Percentiles rank a stretch among this genome's conserved stretches.
Evolutionary conservation across 257 asterid species (phyloP).

Genomic region (Jacaranda mimosifolia): DNA sequence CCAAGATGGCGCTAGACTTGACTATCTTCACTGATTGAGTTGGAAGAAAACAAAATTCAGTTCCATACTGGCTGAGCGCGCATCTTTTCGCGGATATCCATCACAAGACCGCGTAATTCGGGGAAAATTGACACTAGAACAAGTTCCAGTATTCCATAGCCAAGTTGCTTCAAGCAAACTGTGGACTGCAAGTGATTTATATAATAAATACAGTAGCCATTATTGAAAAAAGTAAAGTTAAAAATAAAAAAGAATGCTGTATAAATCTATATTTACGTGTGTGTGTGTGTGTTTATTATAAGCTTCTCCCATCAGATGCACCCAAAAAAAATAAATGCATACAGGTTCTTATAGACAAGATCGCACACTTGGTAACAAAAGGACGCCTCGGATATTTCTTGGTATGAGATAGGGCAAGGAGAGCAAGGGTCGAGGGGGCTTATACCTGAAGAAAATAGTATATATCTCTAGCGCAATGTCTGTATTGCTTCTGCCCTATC

Average conservation of each 20-base stretch:
- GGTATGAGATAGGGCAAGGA: not conserved
- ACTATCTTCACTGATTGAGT: constrained; percentile 22
- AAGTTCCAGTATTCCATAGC: constrained; percentile 89
- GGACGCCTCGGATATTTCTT: not conserved
- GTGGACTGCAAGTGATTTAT: constrained; percentile 70
- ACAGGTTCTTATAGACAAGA: not conserved
- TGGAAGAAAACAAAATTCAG: constrained; percentile 16
- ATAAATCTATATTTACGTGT: not conserved
- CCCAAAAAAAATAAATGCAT: not conserved
- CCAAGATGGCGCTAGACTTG: constrained; percentile 18
- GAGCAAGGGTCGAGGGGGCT: not conserved
- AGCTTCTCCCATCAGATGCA: not conserved
- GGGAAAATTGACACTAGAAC: constrained; percentile 82
- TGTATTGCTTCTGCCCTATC: constrained; percentile 94
- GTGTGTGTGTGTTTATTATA: not conserved
- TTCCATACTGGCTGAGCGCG: constrained; percentile 50
- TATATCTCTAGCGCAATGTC: constrained; percentile 85
- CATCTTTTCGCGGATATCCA: constrained; percentile 74
- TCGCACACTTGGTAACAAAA: not conserved
- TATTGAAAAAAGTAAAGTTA: not conserved
- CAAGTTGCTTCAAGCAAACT: constrained; percentile 93
- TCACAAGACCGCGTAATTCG: constrained; percentile 72
- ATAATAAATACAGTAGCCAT: not conserved
- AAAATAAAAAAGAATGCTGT: not conserved
- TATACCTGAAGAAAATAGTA: constrained; percentile 94